These are phyloP conservation scores for Chlamydomonas schloesseri DNA, from an alignment of 139 green algal genomes.

Conservation along the genomic window DNA sequence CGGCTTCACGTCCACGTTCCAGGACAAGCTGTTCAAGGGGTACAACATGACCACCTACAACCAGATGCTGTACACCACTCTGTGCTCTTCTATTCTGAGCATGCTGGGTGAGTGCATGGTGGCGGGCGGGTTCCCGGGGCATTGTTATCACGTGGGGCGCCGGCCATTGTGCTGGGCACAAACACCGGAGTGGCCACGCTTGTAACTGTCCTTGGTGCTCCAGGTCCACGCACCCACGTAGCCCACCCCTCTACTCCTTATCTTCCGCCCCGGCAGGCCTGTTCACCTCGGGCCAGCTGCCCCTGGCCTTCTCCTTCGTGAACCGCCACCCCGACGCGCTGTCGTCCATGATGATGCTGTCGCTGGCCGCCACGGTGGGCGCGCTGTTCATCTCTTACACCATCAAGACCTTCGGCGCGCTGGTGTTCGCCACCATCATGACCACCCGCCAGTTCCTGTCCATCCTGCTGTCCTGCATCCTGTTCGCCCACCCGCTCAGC, in stretches of 20 bases:
- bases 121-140: too few relatives aligned
- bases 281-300: constrained; percentile 74
- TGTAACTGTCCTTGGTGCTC: too few relatives aligned
- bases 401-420: constrained; percentile 90
- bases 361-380: constrained; percentile 66
- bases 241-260: not conserved
- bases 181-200: too few relatives aligned
- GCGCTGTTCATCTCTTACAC: constrained; percentile 86
- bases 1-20: constrained; percentile 98
- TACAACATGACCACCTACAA: constrained; percentile 96
- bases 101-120: constrained; percentile 49
- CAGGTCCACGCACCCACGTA: too few relatives aligned
- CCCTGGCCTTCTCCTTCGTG: constrained; percentile 76
- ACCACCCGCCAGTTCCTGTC: constrained; percentile 93
- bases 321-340: constrained; percentile 72
- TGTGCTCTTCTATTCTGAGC: constrained; percentile 75
- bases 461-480: constrained; percentile 87
- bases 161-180: too few relatives aligned
- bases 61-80: constrained; percentile 88
- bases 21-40: constrained; percentile 94
- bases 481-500: constrained; percentile 85
- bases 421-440: constrained; percentile 97
- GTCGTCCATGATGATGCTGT: constrained; percentile 75
- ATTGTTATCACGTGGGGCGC: not conserved
- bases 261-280: constrained; percentile 47